phyloP scores from a whole-genome alignment of 371 early-diverging fungal genomes.

The Chytridium lagenaria region DNA sequence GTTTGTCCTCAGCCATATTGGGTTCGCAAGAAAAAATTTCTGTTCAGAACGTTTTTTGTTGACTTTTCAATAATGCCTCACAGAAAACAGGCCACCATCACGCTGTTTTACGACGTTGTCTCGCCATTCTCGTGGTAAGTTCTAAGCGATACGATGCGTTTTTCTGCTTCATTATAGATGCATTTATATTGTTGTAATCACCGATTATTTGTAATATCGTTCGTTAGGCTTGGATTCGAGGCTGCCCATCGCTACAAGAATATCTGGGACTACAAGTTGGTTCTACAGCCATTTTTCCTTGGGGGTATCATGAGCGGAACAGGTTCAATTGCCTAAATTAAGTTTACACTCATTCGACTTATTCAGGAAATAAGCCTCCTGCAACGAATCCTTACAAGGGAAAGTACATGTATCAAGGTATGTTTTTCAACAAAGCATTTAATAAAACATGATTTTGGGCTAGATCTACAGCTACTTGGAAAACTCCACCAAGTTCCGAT shows the following conservation, averaged over 20 bases:
- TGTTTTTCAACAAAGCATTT: background rate
- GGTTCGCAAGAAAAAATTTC: no score
- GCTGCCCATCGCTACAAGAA: constrained; percentile 20
- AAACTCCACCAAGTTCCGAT: constrained; percentile 14
- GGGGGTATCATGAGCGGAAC: constrained; percentile 44
- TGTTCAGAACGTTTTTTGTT: no score
- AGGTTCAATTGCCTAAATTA: background rate
- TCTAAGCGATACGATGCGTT: no score
- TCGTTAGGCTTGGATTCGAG: constrained; percentile 31
- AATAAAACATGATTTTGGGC: background rate
- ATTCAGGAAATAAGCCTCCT: constrained; percentile 35
- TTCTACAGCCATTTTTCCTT: constrained; percentile 38
- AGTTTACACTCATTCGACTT: background rate
- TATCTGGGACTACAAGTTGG: constrained; percentile 19
- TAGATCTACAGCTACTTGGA: constrained; percentile 21
- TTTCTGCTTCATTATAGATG: no score
- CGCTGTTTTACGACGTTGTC: no score
- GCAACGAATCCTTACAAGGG: constrained; percentile 44
- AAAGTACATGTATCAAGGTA: constrained; percentile 34
- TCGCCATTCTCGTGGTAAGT: no score
- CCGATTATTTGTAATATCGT: background rate
- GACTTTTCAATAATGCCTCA: no score
- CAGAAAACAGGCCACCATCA: no score
- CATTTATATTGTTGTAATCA: no score
- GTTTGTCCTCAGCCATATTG: no score